phyloP scores from a whole-genome alignment of 2,329 filamentous ascomycete genomes.

The Chlorencoelia australis region DNA sequence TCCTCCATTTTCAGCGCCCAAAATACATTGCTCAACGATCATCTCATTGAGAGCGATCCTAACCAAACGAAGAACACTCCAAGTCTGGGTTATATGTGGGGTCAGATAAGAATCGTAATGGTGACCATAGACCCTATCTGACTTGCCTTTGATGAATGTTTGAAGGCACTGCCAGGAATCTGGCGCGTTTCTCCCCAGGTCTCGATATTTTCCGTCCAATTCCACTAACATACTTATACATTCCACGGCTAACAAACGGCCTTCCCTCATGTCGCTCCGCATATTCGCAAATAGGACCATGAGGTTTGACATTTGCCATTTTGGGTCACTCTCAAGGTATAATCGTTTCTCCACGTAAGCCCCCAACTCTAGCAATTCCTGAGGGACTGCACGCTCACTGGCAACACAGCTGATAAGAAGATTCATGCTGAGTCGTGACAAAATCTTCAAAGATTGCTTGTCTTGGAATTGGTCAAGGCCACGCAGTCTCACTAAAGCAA shows the following conservation, averaged over 20 bases:
- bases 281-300: constrained; percentile 8
- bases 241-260: constrained; percentile 1
- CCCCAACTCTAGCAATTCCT: constrained; percentile 2
- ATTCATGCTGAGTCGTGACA: constrained; percentile 5
- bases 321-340: not conserved
- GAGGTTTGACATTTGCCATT: constrained; percentile 5
- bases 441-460: not conserved
- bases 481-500: constrained; percentile 20
- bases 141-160: not conserved
- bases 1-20: no score
- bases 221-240: not conserved
- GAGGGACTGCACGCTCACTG: constrained; percentile 1
- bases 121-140: constrained; percentile 4
- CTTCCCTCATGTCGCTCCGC: constrained; percentile 1
- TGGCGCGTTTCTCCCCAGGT: constrained; percentile 1
- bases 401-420: constrained; percentile 7
- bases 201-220: constrained; percentile 4
- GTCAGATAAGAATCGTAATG: constrained; percentile 4
- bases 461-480: not conserved
- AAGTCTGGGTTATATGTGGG: constrained; percentile 7
- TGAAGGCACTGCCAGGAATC: not conserved
- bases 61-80: constrained; percentile 7
- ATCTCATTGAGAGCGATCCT: constrained; percentile 9
- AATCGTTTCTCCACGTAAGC: constrained; percentile 1
- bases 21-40: not conserved